Evolutionary conservation across 139 green algal genomes (phyloP), one percentile per base, ranked within the genome.

Genomic region (Zygnema cylindricum): DNA sequence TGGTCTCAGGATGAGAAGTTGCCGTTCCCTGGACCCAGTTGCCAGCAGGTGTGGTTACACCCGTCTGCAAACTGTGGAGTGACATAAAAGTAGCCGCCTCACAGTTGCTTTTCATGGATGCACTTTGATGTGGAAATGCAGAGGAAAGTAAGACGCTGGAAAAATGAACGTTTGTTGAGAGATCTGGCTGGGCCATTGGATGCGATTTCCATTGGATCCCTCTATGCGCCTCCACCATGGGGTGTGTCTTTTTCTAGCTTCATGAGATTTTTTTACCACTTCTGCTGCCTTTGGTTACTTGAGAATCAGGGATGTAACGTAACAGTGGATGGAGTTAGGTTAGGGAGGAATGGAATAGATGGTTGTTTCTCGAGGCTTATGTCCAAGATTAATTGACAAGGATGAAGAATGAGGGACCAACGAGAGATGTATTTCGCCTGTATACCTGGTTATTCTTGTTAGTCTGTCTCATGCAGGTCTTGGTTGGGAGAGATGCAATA

Each of bases 141-240:
- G 77, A 49, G 77, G 36, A 85, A 85, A 55, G 77, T 55, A 36
- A 0, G 86, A 77, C 87, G 87, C 32, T 91, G 39, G 82, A 36
- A 85, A 23, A 91, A 90, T 76, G 87, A 91, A 16, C 1, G 42
- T 43, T 55, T 91, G 81, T 42, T 91, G 1, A 69, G 49, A 43
- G 87, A 91, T 23, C 30, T 91, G 81, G 81, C 87, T 30, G 87
- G 87, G 21, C 87, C 87, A 33, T 55, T 91, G 2, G 85, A 91
- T 42, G 87, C 84, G 1, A 32, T 69, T 0, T 40, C 87, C 25
- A 91, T 91, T 32, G 55, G 22, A 33, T 41, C 39, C 11, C 87
- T 91, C 82, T 91, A 79, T 85, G 81, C 69, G 22, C 87, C 87
- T 33, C 87, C 87, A 32, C 87, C 87, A 3, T 91, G 86, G 86